Percentiles rank a stretch among this genome's conserved stretches.
Evolutionary conservation across 805 yeast species (phyloP).

Genomic region (Kodamaea sagamina): DNA sequence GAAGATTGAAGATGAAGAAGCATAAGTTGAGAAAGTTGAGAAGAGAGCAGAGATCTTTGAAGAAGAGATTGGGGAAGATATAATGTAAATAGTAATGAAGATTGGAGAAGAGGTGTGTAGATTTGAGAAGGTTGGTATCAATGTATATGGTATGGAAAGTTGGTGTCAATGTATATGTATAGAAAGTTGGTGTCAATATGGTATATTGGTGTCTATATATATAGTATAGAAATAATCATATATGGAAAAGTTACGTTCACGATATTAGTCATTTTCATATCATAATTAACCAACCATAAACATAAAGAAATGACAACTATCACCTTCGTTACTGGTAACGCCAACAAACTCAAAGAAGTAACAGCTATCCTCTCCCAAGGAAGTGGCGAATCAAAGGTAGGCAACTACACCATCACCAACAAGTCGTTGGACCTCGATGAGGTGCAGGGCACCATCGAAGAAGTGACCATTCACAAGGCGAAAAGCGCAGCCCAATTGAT

Average conservation of each 20-base stretch:
- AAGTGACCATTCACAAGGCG: conserved; percentile 81
- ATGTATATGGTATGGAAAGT: too few species aligned
- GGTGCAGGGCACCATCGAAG: conserved; percentile 83
- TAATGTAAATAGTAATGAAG: conserved; percentile 14
- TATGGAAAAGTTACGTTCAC: too few species aligned
- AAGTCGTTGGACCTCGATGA: conserved; percentile 80
- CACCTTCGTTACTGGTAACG: conserved; percentile 85
- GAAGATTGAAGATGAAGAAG: conserved; percentile 95
- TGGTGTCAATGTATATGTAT: neutral
- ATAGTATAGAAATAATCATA: too few species aligned
- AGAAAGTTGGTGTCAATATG: too few species aligned
- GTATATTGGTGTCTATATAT: too few species aligned
- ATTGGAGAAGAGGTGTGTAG: too few species aligned
- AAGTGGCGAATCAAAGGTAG: conserved; percentile 38
- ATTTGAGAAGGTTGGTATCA: too few species aligned
- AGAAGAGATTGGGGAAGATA: conserved; percentile 62
- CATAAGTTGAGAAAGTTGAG: conserved; percentile 97
- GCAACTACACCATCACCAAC: conserved; percentile 56
- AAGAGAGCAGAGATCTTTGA: conserved; percentile 83
- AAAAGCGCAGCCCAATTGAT: conserved; percentile 63
- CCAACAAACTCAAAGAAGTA: conserved; percentile 85
- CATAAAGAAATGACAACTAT: conserved; percentile 31
- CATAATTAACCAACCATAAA: too few species aligned
- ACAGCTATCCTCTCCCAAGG: conserved; percentile 62
- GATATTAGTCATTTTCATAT: too few species aligned